Conservation (phyloP, 2,329 filamentous ascomycete genomes). For the Parastagonospora avenae region DNA sequence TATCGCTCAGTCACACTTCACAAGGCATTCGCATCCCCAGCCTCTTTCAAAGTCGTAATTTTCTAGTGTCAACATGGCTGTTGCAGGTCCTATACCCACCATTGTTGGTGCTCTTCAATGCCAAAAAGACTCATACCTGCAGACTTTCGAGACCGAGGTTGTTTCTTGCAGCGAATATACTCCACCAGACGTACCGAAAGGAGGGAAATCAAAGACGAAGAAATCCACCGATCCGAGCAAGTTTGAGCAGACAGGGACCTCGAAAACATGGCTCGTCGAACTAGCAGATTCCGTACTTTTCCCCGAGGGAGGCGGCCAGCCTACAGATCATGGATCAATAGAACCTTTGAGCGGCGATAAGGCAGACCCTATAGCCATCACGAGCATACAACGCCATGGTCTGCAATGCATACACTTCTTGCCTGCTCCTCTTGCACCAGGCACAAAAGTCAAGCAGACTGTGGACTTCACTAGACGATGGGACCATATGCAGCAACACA, state of each 20-base stretch:
- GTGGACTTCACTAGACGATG: conserved; percentile 38
- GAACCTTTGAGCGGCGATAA: conserved; percentile 22
- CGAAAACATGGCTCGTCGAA: conserved; percentile 36
- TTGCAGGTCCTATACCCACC: conserved; percentile 16
- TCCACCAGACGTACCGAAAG: conserved; percentile 21
- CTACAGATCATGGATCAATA: conserved; percentile 37
- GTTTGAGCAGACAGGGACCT: conserved; percentile 10
- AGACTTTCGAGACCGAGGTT: conserved; percentile 36
- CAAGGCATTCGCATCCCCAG: not conserved
- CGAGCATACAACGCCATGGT: conserved; percentile 46
- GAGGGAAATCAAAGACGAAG: conserved; percentile 33
- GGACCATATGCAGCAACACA: conserved; percentile 45
- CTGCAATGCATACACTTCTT: conserved; percentile 74
- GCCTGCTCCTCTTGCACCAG: conserved; percentile 85
- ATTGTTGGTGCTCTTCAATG: conserved; percentile 40
- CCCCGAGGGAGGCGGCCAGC: conserved; percentile 41
- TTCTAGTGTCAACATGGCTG: conserved; percentile 18
- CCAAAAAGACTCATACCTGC: conserved; percentile 41
- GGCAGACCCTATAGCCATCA: conserved; percentile 30
- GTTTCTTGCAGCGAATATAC: conserved; percentile 38
- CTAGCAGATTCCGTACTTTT: conserved; percentile 41
- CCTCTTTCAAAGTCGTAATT: not conserved
- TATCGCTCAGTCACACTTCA: conserved; percentile 9
- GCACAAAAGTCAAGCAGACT: conserved; percentile 50
- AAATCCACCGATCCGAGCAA: conserved; percentile 33